Percentiles rank a stretch among this genome's conserved stretches.
phyloP scores from a whole-genome alignment of 2,329 filamentous ascomycete genomes.

The Pyricularia sp. region DNA sequence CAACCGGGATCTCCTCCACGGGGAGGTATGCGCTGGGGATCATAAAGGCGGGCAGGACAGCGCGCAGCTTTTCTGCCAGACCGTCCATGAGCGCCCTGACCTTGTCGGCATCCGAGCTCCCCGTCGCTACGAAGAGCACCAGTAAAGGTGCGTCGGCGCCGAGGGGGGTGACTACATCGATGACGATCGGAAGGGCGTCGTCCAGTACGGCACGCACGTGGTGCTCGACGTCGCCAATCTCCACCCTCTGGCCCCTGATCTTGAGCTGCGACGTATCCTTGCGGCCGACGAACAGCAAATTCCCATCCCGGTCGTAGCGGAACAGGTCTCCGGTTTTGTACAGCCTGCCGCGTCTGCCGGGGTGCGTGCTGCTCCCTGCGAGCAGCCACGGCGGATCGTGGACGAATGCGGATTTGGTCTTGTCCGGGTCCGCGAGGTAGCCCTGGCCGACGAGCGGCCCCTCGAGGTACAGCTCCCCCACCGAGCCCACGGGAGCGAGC shows the following conservation, averaged over 20 bases:
- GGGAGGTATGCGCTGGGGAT: neutral
- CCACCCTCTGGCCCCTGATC: slow-evolving; percentile 11
- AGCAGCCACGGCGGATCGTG: neutral
- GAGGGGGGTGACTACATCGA: neutral
- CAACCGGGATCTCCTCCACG: neutral
- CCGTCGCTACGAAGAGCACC: neutral
- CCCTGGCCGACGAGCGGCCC: neutral
- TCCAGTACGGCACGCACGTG: neutral
- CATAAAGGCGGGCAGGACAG: neutral
- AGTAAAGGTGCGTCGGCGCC: neutral
- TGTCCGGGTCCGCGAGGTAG: neutral
- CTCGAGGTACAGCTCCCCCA: neutral
- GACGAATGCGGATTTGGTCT: neutral
- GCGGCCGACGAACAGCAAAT: slow-evolving; percentile 9
- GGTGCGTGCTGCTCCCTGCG: neutral
- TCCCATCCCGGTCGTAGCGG: slow-evolving; percentile 4
- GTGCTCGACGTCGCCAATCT: slow-evolving; percentile 9
- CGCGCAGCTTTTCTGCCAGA: neutral
- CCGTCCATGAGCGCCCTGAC: neutral
- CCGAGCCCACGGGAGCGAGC: neutral
- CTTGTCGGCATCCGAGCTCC: neutral
- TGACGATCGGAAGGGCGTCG: neutral
- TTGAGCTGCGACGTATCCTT: slow-evolving; percentile 8
- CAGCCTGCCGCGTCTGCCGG: neutral
- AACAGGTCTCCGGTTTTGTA: slow-evolving; percentile 8